Evolutionary conservation across 306 rosid species (phyloP).

Genomic region (Sicyos edulis): DNA sequence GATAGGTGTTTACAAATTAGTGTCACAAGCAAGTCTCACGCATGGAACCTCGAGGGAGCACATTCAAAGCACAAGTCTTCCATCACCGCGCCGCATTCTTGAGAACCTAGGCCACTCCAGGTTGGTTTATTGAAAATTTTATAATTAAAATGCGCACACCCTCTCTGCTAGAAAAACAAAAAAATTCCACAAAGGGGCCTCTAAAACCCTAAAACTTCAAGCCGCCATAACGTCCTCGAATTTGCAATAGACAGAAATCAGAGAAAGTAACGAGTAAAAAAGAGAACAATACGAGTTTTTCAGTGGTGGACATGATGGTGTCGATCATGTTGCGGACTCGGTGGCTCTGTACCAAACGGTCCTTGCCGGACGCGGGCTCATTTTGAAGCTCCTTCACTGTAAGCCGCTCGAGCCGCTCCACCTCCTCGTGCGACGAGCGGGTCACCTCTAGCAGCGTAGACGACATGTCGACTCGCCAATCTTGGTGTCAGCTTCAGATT

Average conservation of each 20-base stretch:
- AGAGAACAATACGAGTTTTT: conserved; percentile 44
- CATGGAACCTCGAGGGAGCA: too few species aligned
- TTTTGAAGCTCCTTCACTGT: conserved; percentile 86
- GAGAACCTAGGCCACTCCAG: too few species aligned
- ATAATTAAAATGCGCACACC: not conserved
- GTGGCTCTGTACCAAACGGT: conserved; percentile 85
- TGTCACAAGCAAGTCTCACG: too few species aligned
- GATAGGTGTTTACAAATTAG: too few species aligned
- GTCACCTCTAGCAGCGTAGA: conserved; percentile 92
- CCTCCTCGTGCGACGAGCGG: conserved; percentile 88
- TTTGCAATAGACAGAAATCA: not conserved
- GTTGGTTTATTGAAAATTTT: not conserved
- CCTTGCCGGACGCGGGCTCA: conserved; percentile 53
- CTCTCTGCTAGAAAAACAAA: not conserved
- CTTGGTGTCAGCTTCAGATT: not conserved
- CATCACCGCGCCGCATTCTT: too few species aligned
- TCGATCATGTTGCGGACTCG: conserved; percentile 79
- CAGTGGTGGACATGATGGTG: conserved; percentile 55
- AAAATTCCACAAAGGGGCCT: not conserved
- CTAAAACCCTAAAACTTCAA: conserved; percentile 15
- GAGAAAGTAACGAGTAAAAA: not conserved
- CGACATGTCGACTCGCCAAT: conserved; percentile 51
- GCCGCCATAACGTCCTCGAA: not conserved
- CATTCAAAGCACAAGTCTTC: too few species aligned
- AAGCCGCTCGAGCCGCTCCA: conserved; percentile 78